Evolutionary conservation across 2,329 filamentous ascomycete genomes (phyloP).

Genomic region (Fusarium sp.): DNA sequence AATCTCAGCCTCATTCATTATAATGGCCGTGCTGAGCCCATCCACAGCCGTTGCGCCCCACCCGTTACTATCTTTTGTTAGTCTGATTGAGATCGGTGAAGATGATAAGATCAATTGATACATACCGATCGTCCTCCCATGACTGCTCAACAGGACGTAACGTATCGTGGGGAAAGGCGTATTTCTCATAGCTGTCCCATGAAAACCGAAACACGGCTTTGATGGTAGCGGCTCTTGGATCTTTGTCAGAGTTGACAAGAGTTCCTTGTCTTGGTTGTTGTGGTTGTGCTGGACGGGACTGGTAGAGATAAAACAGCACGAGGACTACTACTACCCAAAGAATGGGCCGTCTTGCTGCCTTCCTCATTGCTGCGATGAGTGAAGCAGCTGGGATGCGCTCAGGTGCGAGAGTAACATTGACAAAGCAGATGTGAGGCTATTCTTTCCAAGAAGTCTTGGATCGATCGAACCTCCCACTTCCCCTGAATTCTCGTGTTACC

Average conservation of each 20-base stretch:
- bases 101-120: neutral
- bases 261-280: neutral
- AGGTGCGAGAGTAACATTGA: no score
- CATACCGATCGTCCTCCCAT: constrained; percentile 34
- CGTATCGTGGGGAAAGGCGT: constrained; percentile 36
- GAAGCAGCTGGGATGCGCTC: no score
- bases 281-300: neutral
- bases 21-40: constrained; percentile 34
- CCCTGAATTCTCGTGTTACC: no score
- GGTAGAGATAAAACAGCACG: constrained; percentile 6
- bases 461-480: no score
- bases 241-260: neutral
- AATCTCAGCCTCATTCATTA: constrained; percentile 30
- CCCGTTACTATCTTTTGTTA: constrained; percentile 28
- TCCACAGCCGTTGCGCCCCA: constrained; percentile 40
- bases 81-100: neutral
- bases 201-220: constrained; percentile 31
- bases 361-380: constrained; percentile 3
- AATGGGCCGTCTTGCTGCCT: constrained; percentile 2
- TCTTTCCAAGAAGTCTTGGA: no score
- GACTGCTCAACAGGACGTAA: constrained; percentile 16
- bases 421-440: no score
- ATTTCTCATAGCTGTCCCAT: constrained; percentile 35
- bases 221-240: constrained; percentile 20
- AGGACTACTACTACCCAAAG: constrained; percentile 24